Percentiles rank a stretch among this genome's conserved stretches.
Conservation (phyloP, 345 rosid genomes). For the Gossypium raimondii region DNA sequence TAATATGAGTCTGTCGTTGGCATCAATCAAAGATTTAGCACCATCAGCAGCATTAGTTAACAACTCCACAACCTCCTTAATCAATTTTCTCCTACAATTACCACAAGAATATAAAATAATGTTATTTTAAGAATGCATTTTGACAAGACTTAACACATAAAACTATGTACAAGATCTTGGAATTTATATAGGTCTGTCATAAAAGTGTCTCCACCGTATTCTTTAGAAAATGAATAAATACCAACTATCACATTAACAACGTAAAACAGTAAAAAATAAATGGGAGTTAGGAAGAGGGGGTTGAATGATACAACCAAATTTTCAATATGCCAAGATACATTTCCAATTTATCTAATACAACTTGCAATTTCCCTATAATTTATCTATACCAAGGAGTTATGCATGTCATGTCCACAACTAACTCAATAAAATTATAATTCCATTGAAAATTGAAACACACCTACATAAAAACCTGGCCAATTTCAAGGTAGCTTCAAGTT, state of each 20-base stretch:
- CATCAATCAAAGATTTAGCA: conserved; percentile 94
- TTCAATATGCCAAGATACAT: neutral
- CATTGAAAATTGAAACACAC: conserved; percentile 28
- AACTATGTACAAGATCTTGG: neutral
- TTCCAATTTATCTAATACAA: neutral
- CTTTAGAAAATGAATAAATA: neutral
- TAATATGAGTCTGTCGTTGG: conserved; percentile 80
- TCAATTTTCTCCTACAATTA: conserved; percentile 65
- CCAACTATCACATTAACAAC: neutral
- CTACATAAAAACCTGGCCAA: conserved; percentile 97
- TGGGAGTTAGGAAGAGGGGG: neutral
- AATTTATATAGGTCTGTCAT: neutral
- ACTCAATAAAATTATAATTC: neutral
- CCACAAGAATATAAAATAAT: conserved; percentile 13
- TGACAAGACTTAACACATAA: neutral
- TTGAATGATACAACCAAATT: neutral
- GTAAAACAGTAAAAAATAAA: neutral
- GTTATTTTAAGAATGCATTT: neutral
- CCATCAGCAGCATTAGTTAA: conserved; percentile 92
- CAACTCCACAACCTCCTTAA: conserved; percentile 90
- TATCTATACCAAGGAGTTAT: neutral
- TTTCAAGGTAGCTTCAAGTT: conserved; percentile 90
- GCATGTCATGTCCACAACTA: neutral
- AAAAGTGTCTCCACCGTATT: neutral
- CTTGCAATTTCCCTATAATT: neutral